Evolutionary conservation across 75 land plant genomes (phyloP).

Genomic region (Pinus tabuliformis): DNA sequence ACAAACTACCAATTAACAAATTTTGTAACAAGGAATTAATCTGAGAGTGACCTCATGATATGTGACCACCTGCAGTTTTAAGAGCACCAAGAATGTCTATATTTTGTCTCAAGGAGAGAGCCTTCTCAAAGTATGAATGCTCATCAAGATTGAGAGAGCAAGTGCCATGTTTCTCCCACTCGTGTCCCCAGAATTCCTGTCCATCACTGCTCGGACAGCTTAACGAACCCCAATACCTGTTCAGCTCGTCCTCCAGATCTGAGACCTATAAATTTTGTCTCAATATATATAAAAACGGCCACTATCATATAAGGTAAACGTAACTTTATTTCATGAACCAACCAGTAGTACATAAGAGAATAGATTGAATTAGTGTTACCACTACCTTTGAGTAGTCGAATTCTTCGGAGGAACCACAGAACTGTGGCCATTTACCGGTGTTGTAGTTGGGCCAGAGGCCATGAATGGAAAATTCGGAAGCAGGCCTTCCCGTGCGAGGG

Average conservation of each 20-base stretch:
- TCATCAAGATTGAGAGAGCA: constrained; percentile 45
- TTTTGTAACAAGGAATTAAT: not conserved
- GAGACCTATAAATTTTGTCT: constrained; percentile 23
- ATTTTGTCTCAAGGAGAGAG: constrained; percentile 24
- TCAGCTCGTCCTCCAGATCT: constrained; percentile 38
- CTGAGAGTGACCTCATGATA: not conserved
- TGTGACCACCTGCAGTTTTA: constrained; percentile 2
- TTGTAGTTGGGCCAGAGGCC: constrained; percentile 91
- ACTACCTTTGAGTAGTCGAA: constrained; percentile 31
- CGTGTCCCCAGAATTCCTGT: constrained; percentile 46
- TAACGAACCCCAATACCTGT: constrained; percentile 41
- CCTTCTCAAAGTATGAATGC: constrained; percentile 34
- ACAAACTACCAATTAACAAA: not conserved
- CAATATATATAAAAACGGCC: too few species aligned
- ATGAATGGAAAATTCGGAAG: constrained; percentile 71
- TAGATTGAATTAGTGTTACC: constrained; percentile 23
- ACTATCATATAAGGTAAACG: too few species aligned
- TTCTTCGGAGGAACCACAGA: constrained; percentile 37
- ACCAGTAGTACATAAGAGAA: too few species aligned
- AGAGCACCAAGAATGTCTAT: constrained; percentile 10
- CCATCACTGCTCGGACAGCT: constrained; percentile 45
- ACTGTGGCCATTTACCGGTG: constrained; percentile 66
- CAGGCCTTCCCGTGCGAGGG: constrained; percentile 69
- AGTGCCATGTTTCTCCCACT: constrained; percentile 62
- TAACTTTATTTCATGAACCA: too few species aligned